phyloP scores from a whole-genome alignment of 2,329 filamentous ascomycete species.

The Allantophomopsis lycopodina region DNA sequence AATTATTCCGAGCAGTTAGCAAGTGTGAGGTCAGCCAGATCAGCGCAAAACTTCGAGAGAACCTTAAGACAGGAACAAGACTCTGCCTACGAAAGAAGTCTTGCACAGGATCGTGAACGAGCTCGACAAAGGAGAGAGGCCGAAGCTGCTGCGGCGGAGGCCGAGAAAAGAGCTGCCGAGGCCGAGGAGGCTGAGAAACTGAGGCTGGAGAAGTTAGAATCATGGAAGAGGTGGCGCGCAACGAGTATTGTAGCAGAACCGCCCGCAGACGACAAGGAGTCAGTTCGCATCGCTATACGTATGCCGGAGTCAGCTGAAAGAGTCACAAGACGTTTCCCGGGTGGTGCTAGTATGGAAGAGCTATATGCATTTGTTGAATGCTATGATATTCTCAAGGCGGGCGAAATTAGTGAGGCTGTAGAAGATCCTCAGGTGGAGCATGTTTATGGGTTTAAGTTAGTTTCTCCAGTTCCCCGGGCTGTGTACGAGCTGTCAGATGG shows the following conservation, averaged over 20 bases:
- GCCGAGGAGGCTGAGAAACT: slow-evolving; percentile 43
- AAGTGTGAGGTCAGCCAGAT: slow-evolving; percentile 59
- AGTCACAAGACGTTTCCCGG: slow-evolving; percentile 62
- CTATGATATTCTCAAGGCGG: slow-evolving; percentile 47
- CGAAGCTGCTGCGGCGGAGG: slow-evolving; percentile 55
- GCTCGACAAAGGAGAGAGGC: slow-evolving; percentile 65
- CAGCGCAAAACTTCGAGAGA: slow-evolving; percentile 69
- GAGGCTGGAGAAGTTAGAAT: slow-evolving; percentile 33
- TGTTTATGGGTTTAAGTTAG: slow-evolving; percentile 72
- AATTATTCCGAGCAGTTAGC: slow-evolving; percentile 66
- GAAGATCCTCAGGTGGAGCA: slow-evolving; percentile 34
- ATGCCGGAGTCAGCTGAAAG: slow-evolving; percentile 54
- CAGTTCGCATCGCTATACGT: slow-evolving; percentile 58
- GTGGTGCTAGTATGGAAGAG: slow-evolving; percentile 65
- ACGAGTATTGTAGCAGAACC: slow-evolving; percentile 57
- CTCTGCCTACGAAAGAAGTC: slow-evolving; percentile 80
- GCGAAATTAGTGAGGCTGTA: slow-evolving; percentile 11
- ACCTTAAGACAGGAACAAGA: slow-evolving; percentile 81
- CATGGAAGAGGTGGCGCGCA: slow-evolving; percentile 75
- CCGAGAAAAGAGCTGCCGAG: slow-evolving; percentile 44
- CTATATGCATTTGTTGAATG: slow-evolving; percentile 96
- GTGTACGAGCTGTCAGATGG: slow-evolving; percentile 60
- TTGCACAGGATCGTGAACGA: slow-evolving; percentile 79
- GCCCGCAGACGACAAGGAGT: slow-evolving; percentile 43
- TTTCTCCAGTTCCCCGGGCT: slow-evolving; percentile 71